Evolutionary conservation across 768 basidiomycete genomes (phyloP), one percentile per base, ranked within the genome.

Genomic region (Tubosaeta sp.): DNA sequence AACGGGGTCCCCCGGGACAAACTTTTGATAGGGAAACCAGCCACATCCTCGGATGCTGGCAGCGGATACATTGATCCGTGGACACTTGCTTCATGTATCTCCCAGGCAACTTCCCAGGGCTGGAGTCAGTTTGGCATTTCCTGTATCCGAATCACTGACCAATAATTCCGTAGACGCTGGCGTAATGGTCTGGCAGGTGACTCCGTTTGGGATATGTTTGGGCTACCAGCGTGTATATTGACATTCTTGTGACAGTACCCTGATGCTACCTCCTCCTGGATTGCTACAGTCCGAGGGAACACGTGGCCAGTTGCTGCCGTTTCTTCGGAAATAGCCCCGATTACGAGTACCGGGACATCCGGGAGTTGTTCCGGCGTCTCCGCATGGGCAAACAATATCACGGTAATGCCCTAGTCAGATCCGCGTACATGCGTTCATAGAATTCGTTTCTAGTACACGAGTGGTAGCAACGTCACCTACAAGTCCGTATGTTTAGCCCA

Each of bases 11-110:
- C 75, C 3, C 61, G 81, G 44, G 66, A 77, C 64, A 89, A 91
- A 68, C 73, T 89, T 47, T 81, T 89, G 54, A 86, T 91, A 60
- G 88, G 88, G 6, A 91, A 91, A 67, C 86, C 86, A 2, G 82
- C 81, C 1, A 52, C 74, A 0, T 57, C 56, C 8, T 59, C 69
- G 9, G 80, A 82, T 48, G 83, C 84, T 2, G 75, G 54, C 55
- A 85, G 79, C 55, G 83, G 75, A 5, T 79, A 72, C 53, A 85
- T 90, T 65, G 72, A 70, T 34, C 71, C 83, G 3, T 68, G 73
- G 7, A 78, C 77, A 6, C 72, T 91, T 10, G 78, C 83, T 5
- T 66, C 65, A 11, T 91, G 88, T 65, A 66, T 88, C 17, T 61
- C 72, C 8, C 74, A 81, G 65, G 89, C 85, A 1, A 79, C 81